Evolutionary conservation across 164 flowering plant species (phyloP).

Genomic region (Warburgia ugandensis): DNA sequence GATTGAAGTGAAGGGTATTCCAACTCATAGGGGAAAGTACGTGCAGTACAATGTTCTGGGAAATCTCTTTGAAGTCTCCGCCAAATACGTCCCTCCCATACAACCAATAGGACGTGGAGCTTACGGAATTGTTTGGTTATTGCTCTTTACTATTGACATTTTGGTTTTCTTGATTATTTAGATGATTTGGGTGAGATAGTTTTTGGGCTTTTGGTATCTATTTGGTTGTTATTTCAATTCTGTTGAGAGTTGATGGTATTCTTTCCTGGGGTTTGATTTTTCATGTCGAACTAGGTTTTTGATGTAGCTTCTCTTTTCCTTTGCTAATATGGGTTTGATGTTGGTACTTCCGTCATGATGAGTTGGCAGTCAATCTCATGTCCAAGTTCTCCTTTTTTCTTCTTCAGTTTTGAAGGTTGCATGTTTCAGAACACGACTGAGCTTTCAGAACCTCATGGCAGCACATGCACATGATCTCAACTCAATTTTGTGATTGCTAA

Average conservation of each 20-base stretch:
- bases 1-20: slow-evolving; percentile 24
- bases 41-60: slow-evolving; percentile 55
- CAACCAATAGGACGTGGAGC: slow-evolving; percentile 73
- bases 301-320: neutral
- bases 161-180: neutral
- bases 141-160: neutral
- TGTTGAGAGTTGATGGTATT: too few species aligned
- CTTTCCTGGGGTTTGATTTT: too few species aligned
- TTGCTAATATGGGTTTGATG: neutral
- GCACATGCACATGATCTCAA: too few species aligned
- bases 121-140: slow-evolving; percentile 69
- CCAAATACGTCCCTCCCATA: slow-evolving; percentile 63
- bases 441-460: too few species aligned
- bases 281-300: neutral
- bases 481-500: too few species aligned
- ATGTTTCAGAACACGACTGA: too few species aligned
- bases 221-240: neutral
- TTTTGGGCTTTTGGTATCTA: neutral
- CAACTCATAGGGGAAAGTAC: slow-evolving; percentile 33
- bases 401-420: too few species aligned
- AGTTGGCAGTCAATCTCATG: neutral
- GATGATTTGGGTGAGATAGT: neutral
- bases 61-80: slow-evolving; percentile 44
- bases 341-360: neutral
- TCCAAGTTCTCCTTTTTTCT: neutral